Evolutionary conservation across 2,329 filamentous ascomycete species (phyloP), one percentile per base, ranked within the genome.

Genomic region (Penicillium sp.): DNA sequence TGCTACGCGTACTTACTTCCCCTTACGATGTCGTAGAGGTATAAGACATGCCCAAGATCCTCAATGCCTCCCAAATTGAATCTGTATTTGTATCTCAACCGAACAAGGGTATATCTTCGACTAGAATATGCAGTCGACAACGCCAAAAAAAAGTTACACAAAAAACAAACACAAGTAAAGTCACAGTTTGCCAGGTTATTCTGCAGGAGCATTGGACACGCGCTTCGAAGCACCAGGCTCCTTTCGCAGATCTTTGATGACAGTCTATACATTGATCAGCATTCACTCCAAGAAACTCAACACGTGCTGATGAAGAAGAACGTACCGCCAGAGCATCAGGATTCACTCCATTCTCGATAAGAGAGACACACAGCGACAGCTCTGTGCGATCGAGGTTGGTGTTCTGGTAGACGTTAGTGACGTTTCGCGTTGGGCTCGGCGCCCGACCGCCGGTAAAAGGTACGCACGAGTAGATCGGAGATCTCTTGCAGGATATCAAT

Each of bases 281-380:
- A 40, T 34, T 54, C 45, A 57, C 44, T 51, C 46, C 34, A n/a
- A 41, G 22, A 29, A 41, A 42, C 7, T 36, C 47, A 7, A 13
- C 3, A 29, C 31, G 18, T 18, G 18, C 8, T 27, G 27, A 34
- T 21, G 3, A 9, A 40, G 11, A 42, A 39, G 36, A 34, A 78
- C 90, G 69, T 82, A 97, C 94, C 22, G 93, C 92, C 31, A 99
- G 79, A 1, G 93, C 94, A 72, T 97, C 93, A 0, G 94, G 94
- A 69, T 96, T 96, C 29, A 97, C 91, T 13, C 94, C 94, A 69
- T 96, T 96, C 75, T 99, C 94, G 64, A 99, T 95, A 73, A 99
- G 83, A 50, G 92, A 96, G 56, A 97, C 93, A 75, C 94, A 99
- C 59, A 97, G 90, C 3, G 92, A 96, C 16, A 99, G 81, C 18